phyloP scores from a whole-genome alignment of 257 asterid genomes.

The Mentha longifolia region DNA sequence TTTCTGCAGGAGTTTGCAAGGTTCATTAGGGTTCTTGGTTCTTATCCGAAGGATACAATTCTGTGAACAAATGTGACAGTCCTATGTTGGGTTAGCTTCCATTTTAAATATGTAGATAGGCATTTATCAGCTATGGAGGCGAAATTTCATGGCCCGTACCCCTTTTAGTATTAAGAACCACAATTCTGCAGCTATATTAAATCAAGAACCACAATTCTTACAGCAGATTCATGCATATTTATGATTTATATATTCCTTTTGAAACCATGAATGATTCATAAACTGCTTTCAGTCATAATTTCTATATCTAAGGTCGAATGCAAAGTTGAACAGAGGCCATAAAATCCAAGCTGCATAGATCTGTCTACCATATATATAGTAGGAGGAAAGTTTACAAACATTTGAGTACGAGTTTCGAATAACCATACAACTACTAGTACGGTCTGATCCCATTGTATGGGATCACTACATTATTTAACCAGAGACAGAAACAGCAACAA shows the following conservation, averaged over 20 bases:
- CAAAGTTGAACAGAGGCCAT: background rate
- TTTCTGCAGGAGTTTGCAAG: constrained; percentile 36
- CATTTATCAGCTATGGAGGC: background rate
- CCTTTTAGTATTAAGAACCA: too few species aligned
- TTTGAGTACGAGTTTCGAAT: background rate
- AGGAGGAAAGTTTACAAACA: background rate
- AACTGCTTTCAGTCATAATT: too few species aligned
- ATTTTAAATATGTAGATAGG: constrained; percentile 13
- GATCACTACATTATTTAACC: constrained; percentile 31
- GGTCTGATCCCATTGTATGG: background rate
- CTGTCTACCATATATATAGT: background rate
- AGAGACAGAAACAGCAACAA: background rate
- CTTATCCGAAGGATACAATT: constrained; percentile 32
- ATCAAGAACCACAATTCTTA: too few species aligned
- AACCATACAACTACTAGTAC: background rate
- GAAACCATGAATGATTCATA: too few species aligned
- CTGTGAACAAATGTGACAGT: background rate
- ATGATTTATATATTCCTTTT: too few species aligned
- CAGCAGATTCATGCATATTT: too few species aligned
- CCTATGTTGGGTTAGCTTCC: background rate
- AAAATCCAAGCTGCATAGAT: background rate
- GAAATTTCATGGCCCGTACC: too few species aligned
- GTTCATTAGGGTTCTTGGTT: constrained; percentile 38
- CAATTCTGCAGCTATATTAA: too few species aligned
- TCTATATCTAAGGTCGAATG: background rate